phyloP scores from a whole-genome alignment of 2,329 filamentous ascomycete genomes.

The Venturia pyrina region DNA sequence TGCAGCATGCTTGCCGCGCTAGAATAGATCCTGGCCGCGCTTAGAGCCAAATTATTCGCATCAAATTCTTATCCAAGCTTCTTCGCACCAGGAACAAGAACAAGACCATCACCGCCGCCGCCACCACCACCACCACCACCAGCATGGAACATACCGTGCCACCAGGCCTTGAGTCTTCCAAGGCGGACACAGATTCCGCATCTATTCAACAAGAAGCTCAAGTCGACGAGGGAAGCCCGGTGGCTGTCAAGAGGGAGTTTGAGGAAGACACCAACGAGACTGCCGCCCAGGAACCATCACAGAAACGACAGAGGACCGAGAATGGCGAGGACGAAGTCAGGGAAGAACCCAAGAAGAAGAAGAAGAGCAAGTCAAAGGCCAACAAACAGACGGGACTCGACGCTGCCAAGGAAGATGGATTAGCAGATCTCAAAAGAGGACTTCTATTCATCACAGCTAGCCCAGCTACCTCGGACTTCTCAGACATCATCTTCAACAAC shows the following conservation, averaged over 20 bases:
- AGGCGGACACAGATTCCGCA: not conserved
- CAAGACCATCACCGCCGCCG: too few relatives aligned
- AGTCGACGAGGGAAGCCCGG: not conserved
- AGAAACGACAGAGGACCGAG: not conserved
- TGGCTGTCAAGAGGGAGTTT: not conserved
- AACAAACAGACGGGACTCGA: not conserved
- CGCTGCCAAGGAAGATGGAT: not conserved
- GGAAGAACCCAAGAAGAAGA: slow-evolving; percentile 7
- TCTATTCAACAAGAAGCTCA: not conserved
- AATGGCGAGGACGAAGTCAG: not conserved
- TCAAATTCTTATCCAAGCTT: not conserved
- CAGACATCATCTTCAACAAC: slow-evolving; percentile 31
- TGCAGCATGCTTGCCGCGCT: not conserved
- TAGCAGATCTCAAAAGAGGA: slow-evolving; percentile 4
- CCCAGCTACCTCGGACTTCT: slow-evolving; percentile 40
- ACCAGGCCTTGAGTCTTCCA: not conserved
- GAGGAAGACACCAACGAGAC: slow-evolving; percentile 1
- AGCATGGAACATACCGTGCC: not conserved
- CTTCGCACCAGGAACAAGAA: too few relatives aligned
- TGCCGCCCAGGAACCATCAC: not conserved
- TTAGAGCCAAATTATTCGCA: not conserved
- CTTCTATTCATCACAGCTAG: slow-evolving; percentile 4
- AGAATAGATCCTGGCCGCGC: not conserved
- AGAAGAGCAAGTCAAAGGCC: slow-evolving; percentile 5
- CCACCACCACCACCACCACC: not conserved